phyloP scores from a whole-genome alignment of 441 rosid genomes.

The Iberis amara region DNA sequence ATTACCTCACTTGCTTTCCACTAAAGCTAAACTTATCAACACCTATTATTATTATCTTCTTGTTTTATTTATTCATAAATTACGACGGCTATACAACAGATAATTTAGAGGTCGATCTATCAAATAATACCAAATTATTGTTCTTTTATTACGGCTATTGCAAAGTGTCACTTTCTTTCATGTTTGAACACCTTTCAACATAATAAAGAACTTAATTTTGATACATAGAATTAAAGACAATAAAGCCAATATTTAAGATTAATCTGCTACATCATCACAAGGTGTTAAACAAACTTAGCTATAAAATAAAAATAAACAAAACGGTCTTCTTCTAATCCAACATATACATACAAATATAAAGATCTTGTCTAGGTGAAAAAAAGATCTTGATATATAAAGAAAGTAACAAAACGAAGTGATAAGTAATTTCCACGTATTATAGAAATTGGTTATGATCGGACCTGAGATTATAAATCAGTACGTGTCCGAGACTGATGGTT shows the following conservation, averaged over 20 bases:
- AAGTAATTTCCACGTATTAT: too few species aligned
- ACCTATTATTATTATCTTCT: not conserved
- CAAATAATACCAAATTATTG: not conserved
- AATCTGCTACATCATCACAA: not conserved
- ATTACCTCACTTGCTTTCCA: not conserved
- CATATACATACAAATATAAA: not conserved
- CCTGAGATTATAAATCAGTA: constrained; percentile 12
- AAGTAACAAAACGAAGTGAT: not conserved
- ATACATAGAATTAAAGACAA: not conserved
- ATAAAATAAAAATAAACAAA: not conserved
- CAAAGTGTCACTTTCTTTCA: constrained; percentile 4
- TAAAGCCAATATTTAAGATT: not conserved
- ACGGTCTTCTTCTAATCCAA: not conserved
- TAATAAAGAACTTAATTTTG: not conserved
- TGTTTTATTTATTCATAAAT: too few species aligned
- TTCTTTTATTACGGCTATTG: not conserved
- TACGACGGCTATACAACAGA: not conserved
- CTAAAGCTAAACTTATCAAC: not conserved
- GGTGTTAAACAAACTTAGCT: not conserved
- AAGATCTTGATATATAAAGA: not conserved
- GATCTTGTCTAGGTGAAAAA: not conserved
- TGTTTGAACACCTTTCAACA: not conserved
- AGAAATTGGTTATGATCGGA: not conserved
- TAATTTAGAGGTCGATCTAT: constrained; percentile 3
- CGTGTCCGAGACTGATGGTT: constrained; percentile 4